Percentiles rank a stretch among this genome's conserved stretches.
These are phyloP conservation scores for Sporothrix sp. DNA, from an alignment of 2,329 filamentous ascomycete genomes.

Conservation along the genomic window DNA sequence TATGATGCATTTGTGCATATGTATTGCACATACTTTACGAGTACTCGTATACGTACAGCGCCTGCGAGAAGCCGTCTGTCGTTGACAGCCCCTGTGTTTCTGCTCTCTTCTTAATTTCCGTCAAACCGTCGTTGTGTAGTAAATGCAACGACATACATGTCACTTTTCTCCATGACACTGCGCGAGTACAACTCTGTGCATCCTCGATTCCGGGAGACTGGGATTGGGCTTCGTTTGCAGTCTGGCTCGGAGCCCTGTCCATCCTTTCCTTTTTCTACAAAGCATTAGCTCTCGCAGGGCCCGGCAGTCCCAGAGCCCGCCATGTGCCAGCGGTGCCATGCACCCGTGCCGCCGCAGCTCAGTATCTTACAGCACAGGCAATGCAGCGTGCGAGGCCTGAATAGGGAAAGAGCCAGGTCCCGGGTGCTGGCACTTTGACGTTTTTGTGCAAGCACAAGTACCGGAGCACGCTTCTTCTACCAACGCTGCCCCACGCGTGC, in stretches of 20 bases:
- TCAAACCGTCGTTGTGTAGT: too few relatives aligned
- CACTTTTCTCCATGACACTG: not conserved
- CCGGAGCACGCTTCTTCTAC: too few relatives aligned
- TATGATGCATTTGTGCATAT: too few relatives aligned
- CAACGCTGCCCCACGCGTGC: too few relatives aligned
- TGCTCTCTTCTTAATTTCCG: not conserved
- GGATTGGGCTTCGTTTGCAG: not conserved
- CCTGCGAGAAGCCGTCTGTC: too few relatives aligned
- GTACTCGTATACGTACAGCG: too few relatives aligned
- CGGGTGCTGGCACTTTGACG: not conserved
- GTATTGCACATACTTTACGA: too few relatives aligned
- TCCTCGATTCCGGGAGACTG: slow-evolving; percentile 2
- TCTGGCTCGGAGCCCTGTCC: not conserved
- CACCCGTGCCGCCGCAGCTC: not conserved
- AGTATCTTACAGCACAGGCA: not conserved
- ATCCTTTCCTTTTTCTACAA: slow-evolving; percentile 5
- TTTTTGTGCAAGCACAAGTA: not conserved
- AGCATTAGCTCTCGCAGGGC: not conserved
- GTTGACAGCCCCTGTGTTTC: not conserved
- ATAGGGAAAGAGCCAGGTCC: slow-evolving; percentile 4
- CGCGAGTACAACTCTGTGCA: not conserved
- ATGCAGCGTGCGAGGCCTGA: not conserved
- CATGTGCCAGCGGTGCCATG: slow-evolving; percentile 3
- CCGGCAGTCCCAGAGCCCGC: too few relatives aligned
- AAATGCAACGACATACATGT: too few relatives aligned